A percentile compares a stretch with the other conserved stretches of the same genome.
phyloP scores from a whole-genome alignment of 495 filamentous ascomycete species.

The Parmelia sp. region DNA sequence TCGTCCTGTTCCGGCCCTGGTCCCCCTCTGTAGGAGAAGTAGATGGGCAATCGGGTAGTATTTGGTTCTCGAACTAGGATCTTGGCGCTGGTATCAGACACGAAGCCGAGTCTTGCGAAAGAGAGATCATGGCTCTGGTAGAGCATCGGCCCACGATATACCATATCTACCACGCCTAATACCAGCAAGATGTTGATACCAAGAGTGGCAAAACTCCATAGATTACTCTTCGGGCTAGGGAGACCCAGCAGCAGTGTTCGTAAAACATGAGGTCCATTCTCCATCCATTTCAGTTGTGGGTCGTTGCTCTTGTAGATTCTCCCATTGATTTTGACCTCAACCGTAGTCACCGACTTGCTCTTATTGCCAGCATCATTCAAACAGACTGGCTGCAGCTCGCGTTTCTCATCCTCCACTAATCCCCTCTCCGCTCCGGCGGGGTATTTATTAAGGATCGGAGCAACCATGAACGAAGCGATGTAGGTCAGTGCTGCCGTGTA shows the following conservation, averaged over 20 bases:
- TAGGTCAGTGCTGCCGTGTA: constrained; percentile 69
- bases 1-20: constrained; percentile 23
- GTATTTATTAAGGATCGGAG: background rate
- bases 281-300: constrained; percentile 20
- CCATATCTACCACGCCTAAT: constrained; percentile 62
- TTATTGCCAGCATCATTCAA: constrained; percentile 9
- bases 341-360: constrained; percentile 2
- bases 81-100: constrained; percentile 73
- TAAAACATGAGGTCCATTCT: constrained; percentile 35
- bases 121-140: constrained; percentile 68
- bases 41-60: constrained; percentile 63
- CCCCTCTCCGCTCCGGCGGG: background rate
- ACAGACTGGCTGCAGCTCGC: background rate
- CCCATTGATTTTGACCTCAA: constrained; percentile 30
- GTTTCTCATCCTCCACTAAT: background rate
- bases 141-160: constrained; percentile 60
- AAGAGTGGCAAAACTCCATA: constrained; percentile 57
- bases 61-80: constrained; percentile 81
- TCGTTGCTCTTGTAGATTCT: constrained; percentile 31
- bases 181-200: constrained; percentile 63
- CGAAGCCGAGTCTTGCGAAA: constrained; percentile 78
- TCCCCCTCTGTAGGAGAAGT: constrained; percentile 53
- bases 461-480: constrained; percentile 53
- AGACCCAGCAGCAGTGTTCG: constrained; percentile 68
- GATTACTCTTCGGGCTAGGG: constrained; percentile 54